Percentiles rank a stretch among this genome's conserved stretches.
Conservation (phyloP, 768 basidiomycete species). For the Terana coerulea region DNA sequence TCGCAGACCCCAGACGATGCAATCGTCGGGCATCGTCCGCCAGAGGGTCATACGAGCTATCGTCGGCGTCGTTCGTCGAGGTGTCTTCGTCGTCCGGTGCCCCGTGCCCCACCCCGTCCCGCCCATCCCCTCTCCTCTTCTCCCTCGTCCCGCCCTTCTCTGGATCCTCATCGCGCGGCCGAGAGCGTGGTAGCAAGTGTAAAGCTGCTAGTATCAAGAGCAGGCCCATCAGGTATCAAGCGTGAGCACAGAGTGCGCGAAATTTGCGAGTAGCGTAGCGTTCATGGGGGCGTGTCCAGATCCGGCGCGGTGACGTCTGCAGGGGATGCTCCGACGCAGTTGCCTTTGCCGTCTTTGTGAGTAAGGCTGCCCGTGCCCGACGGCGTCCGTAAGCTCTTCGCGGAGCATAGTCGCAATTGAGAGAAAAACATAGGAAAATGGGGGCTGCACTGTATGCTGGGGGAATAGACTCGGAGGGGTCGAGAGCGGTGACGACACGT, state of each 20-base stretch:
- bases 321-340: neutral
- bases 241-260: neutral
- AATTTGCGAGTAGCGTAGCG: neutral
- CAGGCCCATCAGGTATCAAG: constrained; percentile 8
- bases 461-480: too few species aligned
- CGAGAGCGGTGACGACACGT: too few species aligned
- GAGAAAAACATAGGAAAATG: too few species aligned
- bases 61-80: constrained; percentile 10
- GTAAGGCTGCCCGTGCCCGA: too few species aligned
- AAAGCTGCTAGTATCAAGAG: constrained; percentile 7
- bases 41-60: constrained; percentile 2
- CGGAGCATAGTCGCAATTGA: too few species aligned
- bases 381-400: too few species aligned
- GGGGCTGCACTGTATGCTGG: too few species aligned
- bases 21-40: neutral
- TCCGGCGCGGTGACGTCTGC: neutral
- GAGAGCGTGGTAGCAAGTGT: neutral
- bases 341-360: too few species aligned
- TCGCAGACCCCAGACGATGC: constrained; percentile 11
- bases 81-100: constrained; percentile 4
- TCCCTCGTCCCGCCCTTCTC: neutral
- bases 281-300: neutral
- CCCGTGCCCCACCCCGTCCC: constrained; percentile 1
- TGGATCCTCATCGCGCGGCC: constrained; percentile 3
- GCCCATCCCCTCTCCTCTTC: neutral